Evolutionary conservation across 352 stramenopile species (phyloP).

Genomic region (Aphanomyces euteiches): DNA sequence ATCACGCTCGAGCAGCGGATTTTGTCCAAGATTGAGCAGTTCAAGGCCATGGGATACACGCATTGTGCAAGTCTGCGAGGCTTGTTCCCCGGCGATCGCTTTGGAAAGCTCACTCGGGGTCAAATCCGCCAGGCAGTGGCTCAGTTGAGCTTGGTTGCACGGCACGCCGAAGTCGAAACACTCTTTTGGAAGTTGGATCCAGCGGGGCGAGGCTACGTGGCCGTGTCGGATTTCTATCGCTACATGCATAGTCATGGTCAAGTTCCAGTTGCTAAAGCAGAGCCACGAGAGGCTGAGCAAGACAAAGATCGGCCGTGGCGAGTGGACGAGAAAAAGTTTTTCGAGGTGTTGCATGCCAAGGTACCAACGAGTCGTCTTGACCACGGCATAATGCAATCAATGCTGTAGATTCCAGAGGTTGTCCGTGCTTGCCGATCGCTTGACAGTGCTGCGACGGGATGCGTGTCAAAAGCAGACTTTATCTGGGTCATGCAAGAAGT

Average conservation of each 20-base stretch:
- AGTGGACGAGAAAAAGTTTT: constrained; percentile 9
- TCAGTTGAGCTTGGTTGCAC: constrained; percentile 53
- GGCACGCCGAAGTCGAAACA: constrained; percentile 64
- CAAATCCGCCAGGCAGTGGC: constrained; percentile 72
- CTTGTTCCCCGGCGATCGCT: constrained; percentile 67
- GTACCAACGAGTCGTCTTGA: background rate
- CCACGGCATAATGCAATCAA: background rate
- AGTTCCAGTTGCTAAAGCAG: too few relatives aligned
- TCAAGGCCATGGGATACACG: constrained; percentile 60
- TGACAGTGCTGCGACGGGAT: background rate
- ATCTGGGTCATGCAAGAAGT: constrained; percentile 6
- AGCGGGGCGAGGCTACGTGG: constrained; percentile 55
- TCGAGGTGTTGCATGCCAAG: background rate
- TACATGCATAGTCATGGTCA: constrained; percentile 41
- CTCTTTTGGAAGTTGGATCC: constrained; percentile 76
- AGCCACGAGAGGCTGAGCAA: too few relatives aligned
- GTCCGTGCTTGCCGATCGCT: constrained; percentile 27
- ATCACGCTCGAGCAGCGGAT: constrained; percentile 43
- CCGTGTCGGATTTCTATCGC: constrained; percentile 57
- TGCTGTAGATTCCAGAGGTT: constrained; percentile 38
- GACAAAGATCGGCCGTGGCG: constrained; percentile 28
- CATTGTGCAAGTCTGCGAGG: constrained; percentile 47
- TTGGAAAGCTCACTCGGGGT: constrained; percentile 60
- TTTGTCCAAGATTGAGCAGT: constrained; percentile 53
- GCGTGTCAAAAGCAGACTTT: constrained; percentile 46